Conservation (phyloP, 2,329 filamentous ascomycete species). For the Zasmidium citrigriseum region DNA sequence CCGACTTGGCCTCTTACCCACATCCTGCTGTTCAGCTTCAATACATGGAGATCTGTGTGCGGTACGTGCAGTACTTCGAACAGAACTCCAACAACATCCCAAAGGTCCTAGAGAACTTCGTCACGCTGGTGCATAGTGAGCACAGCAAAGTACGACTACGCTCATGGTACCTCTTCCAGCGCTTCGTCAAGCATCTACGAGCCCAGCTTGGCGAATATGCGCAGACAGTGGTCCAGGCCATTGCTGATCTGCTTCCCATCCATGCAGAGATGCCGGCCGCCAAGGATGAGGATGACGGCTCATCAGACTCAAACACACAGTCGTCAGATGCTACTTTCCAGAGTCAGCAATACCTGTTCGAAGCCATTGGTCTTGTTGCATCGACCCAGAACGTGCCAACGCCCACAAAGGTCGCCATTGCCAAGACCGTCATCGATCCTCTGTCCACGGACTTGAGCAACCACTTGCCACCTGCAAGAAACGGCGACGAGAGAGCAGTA, state of each 20-base stretch:
- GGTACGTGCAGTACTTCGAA: slow-evolving; percentile 92
- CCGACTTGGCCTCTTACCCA: slow-evolving; percentile 79
- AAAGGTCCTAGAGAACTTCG: slow-evolving; percentile 86
- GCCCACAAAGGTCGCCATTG: slow-evolving; percentile 85
- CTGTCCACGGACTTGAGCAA: slow-evolving; percentile 87
- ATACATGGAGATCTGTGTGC: slow-evolving; percentile 98
- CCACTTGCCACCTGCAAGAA: slow-evolving; percentile 73
- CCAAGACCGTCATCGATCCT: slow-evolving; percentile 83
- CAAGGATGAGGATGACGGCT: slow-evolving; percentile 86
- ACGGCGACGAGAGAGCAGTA: slow-evolving; percentile 76
- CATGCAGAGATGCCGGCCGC: slow-evolving; percentile 83
- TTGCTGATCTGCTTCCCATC: slow-evolving; percentile 84
- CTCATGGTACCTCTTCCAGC: slow-evolving; percentile 96
- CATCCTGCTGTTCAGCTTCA: slow-evolving; percentile 92
- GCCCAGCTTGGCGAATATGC: slow-evolving; percentile 84
- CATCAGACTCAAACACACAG: slow-evolving; percentile 87
- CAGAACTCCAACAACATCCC: slow-evolving; percentile 78
- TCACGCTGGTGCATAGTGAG: slow-evolving; percentile 83
- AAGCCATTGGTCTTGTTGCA: slow-evolving; percentile 89
- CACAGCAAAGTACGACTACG: slow-evolving; percentile 84
- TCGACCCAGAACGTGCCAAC: slow-evolving; percentile 75
- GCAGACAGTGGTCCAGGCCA: slow-evolving; percentile 86
- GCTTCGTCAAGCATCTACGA: slow-evolving; percentile 85
- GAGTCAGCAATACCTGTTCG: slow-evolving; percentile 89
- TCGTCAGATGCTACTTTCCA: slow-evolving; percentile 89